Conservation (phyloP, 495 filamentous ascomycete species). For the Hypoxylon trugodes region DNA sequence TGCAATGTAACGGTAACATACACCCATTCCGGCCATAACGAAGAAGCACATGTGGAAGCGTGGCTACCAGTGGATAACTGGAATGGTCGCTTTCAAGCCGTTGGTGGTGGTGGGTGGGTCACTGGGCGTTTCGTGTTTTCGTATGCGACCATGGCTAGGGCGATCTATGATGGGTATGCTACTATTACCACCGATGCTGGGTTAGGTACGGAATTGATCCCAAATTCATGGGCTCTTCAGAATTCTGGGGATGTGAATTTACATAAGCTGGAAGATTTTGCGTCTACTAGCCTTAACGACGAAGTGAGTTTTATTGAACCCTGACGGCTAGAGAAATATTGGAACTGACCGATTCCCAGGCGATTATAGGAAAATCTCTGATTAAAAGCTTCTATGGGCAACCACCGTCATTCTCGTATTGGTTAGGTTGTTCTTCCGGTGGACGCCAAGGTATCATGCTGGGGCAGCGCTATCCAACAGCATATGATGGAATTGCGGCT, state of each 20-base stretch:
- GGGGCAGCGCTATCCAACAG: constrained; percentile 48
- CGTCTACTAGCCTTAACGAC: constrained; percentile 41
- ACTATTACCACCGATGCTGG: constrained; percentile 55
- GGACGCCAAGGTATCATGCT: constrained; percentile 49
- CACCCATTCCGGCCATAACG: constrained; percentile 53
- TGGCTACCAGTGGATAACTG: constrained; percentile 52
- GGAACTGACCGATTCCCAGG: neutral
- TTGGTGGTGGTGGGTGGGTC: constrained; percentile 57
- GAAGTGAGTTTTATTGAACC: constrained; percentile 14
- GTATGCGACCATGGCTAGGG: constrained; percentile 35
- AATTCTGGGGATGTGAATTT: constrained; percentile 54
- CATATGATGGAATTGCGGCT: constrained; percentile 47
- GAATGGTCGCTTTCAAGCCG: constrained; percentile 53
- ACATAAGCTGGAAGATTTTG: constrained; percentile 51
- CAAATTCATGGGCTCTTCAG: constrained; percentile 50
- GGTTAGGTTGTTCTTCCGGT: constrained; percentile 48
- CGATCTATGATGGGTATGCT: constrained; percentile 49
- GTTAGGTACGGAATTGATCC: constrained; percentile 4
- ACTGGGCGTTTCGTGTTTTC: constrained; percentile 37
- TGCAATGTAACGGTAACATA: constrained; percentile 56
- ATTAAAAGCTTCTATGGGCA: constrained; percentile 44
- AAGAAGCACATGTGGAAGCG: constrained; percentile 47
- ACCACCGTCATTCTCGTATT: constrained; percentile 47
- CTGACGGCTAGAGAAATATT: neutral
- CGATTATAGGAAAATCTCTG: constrained; percentile 33